A percentile compares a stretch with the other conserved stretches of the same genome.
Conservation (phyloP, 371 early-diverging fungal species). For the Mortierella sp. region DNA sequence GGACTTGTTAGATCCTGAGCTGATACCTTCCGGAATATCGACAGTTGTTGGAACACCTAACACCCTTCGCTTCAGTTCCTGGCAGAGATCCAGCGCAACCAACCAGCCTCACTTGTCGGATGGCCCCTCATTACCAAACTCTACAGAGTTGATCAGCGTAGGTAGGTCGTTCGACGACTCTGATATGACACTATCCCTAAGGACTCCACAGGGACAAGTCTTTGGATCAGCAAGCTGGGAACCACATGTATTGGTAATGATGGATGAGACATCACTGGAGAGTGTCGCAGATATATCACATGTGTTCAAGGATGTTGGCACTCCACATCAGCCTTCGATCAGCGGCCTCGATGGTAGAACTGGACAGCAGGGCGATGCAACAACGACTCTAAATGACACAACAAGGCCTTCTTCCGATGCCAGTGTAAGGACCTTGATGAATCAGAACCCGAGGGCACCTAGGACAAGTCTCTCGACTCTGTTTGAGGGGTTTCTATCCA, state of each 20-base stretch:
- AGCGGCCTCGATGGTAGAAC: background rate
- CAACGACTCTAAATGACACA: slow-evolving; percentile 5
- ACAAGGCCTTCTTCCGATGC: slow-evolving; percentile 17
- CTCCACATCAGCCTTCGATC: background rate
- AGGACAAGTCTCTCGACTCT: slow-evolving; percentile 27
- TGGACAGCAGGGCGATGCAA: background rate
- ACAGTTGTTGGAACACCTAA: slow-evolving; percentile 39
- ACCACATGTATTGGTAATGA: slow-evolving; percentile 30
- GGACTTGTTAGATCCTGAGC: slow-evolving; percentile 22
- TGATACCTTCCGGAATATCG: slow-evolving; percentile 18
- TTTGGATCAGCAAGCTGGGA: background rate
- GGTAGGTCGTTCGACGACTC: too few relatives aligned
- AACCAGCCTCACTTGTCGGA: too few relatives aligned
- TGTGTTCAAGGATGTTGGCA: background rate
- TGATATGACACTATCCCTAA: too few relatives aligned
- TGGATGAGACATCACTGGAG: slow-evolving; percentile 39
- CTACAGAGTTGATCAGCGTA: too few relatives aligned
- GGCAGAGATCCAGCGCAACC: slow-evolving; percentile 5
- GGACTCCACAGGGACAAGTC: background rate
- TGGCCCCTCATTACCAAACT: too few relatives aligned
- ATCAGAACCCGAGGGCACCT: slow-evolving; percentile 10
- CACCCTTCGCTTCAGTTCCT: slow-evolving; percentile 14
- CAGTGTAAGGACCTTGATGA: slow-evolving; percentile 26
- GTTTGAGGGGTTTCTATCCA: slow-evolving; percentile 20
- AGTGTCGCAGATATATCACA: slow-evolving; percentile 14